A percentile compares a stretch with the other conserved stretches of the same genome.
Conservation (phyloP, 345 rosid genomes). For the Populus pruinosa region DNA sequence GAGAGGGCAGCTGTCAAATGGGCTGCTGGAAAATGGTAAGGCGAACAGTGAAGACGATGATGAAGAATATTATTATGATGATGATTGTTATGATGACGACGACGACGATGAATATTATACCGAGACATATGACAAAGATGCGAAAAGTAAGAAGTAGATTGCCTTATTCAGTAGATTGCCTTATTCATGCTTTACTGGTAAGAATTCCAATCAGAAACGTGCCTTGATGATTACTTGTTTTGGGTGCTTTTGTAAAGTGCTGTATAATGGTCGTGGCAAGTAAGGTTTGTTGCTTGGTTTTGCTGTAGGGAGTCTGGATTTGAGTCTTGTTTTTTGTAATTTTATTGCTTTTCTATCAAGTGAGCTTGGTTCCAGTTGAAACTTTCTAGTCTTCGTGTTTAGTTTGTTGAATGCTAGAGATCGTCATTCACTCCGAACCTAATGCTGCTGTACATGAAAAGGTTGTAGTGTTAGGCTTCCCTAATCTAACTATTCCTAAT, state of each 20-base stretch:
- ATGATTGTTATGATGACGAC: slow-evolving; percentile 12
- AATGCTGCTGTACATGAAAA: neutral
- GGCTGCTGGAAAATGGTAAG: slow-evolving; percentile 38
- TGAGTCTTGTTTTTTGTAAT: neutral
- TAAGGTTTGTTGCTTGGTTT: neutral
- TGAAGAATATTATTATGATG: slow-evolving; percentile 25
- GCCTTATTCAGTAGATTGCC: slow-evolving; percentile 3
- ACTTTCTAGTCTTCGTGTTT: neutral
- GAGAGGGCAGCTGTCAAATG: slow-evolving; percentile 42
- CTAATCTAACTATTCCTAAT: neutral
- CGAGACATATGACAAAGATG: slow-evolving; percentile 31
- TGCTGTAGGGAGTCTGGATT: neutral
- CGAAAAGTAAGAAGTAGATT: slow-evolving; percentile 24
- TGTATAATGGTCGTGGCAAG: neutral
- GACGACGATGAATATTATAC: slow-evolving; percentile 36
- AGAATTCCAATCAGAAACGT: neutral
- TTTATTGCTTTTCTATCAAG: neutral
- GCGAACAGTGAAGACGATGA: slow-evolving; percentile 19
- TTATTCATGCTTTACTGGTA: neutral
- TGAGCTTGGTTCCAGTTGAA: neutral
- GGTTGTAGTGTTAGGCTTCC: neutral
- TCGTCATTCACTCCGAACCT: neutral
- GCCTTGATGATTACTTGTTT: neutral
- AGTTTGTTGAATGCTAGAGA: neutral
- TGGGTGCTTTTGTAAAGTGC: neutral